Percentiles rank a stretch among this genome's conserved stretches.
Evolutionary conservation across 225 moss, liverwort and hornwort genomes (phyloP).

Genomic region (Asterella californica): DNA sequence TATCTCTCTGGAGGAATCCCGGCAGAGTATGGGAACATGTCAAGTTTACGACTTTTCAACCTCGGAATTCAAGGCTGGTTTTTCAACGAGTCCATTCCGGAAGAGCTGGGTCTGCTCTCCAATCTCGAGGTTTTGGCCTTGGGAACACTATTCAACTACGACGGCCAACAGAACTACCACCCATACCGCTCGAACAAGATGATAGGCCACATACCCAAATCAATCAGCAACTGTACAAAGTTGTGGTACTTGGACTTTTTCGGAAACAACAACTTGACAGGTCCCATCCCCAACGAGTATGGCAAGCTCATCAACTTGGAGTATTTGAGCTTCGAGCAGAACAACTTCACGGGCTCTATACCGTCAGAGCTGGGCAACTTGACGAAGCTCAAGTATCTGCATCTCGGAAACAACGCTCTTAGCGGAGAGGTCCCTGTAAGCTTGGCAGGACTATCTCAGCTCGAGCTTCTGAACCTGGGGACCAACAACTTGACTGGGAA

Average conservation of each 20-base stretch:
- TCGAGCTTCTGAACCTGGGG: background rate
- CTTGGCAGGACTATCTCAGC: slow-evolving; percentile 27
- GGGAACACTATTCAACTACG: background rate
- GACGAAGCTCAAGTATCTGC: background rate
- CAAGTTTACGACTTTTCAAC: background rate
- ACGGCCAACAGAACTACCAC: background rate
- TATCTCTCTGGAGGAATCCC: background rate
- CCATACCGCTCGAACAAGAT: background rate
- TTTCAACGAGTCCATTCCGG: background rate
- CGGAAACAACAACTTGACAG: slow-evolving; percentile 38
- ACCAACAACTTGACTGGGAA: background rate
- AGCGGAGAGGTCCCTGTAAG: slow-evolving; percentile 19
- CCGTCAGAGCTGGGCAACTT: slow-evolving; percentile 25
- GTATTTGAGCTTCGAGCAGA: slow-evolving; percentile 6
- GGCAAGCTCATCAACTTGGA: slow-evolving; percentile 17
- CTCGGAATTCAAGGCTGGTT: background rate
- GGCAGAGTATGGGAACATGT: background rate
- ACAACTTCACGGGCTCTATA: slow-evolving; percentile 21
- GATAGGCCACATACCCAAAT: background rate
- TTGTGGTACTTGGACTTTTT: slow-evolving; percentile 16
- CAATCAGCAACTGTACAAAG: background rate
- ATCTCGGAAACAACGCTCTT: slow-evolving; percentile 12
- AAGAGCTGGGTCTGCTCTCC: background rate
- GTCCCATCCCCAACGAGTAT: slow-evolving; percentile 24
- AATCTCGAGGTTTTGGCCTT: background rate